Evolutionary conservation across 2,329 filamentous ascomycete genomes (phyloP), one percentile per base, ranked within the genome.

Genomic region (Aspergillus neoniger): DNA sequence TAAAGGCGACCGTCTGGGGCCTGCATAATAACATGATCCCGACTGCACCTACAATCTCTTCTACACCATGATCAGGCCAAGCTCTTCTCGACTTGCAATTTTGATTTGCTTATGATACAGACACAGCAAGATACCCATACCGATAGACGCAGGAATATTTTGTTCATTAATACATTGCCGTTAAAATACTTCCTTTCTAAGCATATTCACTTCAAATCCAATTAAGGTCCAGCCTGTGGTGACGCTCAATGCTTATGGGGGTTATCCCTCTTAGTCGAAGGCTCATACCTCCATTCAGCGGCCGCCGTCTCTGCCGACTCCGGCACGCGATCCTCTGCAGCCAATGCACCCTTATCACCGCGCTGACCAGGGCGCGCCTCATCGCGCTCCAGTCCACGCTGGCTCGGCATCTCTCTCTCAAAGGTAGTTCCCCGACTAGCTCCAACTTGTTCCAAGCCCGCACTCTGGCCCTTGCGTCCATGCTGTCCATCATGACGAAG

Each of bases 391-490:
- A 72, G 19, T 7, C 68, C 68, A 7, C 72, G 69, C 63, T 75
- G 69, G n/a, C 66, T 55, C 9, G 68, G 61, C 6, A 70, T 64
- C 4, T 61, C 41, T 3, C 66, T 63, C 61, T 74, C 72, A 14
- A 65, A 57, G 7, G 63, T 62, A 15, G 68, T 63, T 25, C 65
- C 57, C n/a, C 56, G 54, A 23, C 54, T 69, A 25, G 73, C 73
- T 1, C 80, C 80, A 4, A 81, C 72, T 2, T 80, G 81, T 54
- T 80, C 78, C 5, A 81, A 65, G 3, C 82, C 80, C 1, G 71
- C 65, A 1, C 76, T 68, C 9, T 77, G 67, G 58, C 79, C 76
- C 68, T 80, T 82, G 6, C 77, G 70, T 12, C 72, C 72, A 47
- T 74, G 69, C 53, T 76, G 67, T 5, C 80, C 80, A 39, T 83